These are phyloP conservation scores for Phytophthora crassamura DNA, from an alignment of 352 stramenopile species.

Conservation along the genomic window DNA sequence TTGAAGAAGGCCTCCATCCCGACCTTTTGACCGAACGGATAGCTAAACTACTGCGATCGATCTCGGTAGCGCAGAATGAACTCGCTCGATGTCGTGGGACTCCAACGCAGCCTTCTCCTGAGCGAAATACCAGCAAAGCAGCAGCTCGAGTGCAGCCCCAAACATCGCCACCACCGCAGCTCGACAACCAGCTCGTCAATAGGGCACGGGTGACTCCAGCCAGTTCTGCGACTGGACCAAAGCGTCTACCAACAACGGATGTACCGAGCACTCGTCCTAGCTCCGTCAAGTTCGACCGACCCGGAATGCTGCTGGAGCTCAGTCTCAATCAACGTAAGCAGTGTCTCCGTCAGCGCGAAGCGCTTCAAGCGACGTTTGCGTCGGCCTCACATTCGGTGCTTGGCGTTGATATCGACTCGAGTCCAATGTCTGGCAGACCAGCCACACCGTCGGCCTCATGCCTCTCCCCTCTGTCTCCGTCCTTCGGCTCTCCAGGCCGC, in stretches of 20 bases:
- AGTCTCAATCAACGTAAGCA: constrained; percentile 72
- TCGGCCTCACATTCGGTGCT: constrained; percentile 65
- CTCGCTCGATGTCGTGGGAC: constrained; percentile 50
- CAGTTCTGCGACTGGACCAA: constrained; percentile 25
- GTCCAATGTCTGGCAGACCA: constrained; percentile 17
- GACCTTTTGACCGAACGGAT: constrained; percentile 52
- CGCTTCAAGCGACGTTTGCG: constrained; percentile 46
- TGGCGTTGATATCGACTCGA: constrained; percentile 48
- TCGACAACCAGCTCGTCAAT: constrained; percentile 18
- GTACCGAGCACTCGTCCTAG: constrained; percentile 50
- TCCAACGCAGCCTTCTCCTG: constrained; percentile 22
- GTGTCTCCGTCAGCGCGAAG: constrained; percentile 56
- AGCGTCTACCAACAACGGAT: constrained; percentile 21
- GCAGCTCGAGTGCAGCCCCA: constrained; percentile 14
- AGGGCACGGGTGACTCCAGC: constrained; percentile 21
- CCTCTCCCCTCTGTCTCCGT: constrained; percentile 16
- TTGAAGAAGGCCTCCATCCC: constrained; percentile 51
- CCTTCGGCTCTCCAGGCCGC: background rate
- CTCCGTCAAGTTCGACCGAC: constrained; percentile 64
- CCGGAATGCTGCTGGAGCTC: constrained; percentile 74
- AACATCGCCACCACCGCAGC: background rate
- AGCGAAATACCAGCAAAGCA: constrained; percentile 10
- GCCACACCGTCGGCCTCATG: constrained; percentile 11
- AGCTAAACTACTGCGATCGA: constrained; percentile 58
- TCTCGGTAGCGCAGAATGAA: constrained; percentile 62